Conservation (phyloP, 108 stramenopile species). For the Nitzschia sp. region DNA sequence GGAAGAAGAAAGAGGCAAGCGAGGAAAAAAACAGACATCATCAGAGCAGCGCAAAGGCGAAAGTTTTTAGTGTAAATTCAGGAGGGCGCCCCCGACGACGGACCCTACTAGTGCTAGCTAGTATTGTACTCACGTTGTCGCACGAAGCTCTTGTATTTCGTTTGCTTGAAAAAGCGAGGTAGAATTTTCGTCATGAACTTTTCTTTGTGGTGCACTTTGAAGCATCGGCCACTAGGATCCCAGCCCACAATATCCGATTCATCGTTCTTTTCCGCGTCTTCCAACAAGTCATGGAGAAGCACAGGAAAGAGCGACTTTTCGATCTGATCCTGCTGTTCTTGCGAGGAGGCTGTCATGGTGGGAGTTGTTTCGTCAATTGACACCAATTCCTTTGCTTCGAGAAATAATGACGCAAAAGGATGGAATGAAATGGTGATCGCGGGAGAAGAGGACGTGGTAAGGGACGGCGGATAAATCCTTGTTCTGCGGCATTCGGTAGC, state of each 20-base stretch:
- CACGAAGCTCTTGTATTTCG: conserved; percentile 53
- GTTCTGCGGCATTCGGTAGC: too few relatives aligned
- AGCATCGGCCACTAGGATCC: conserved; percentile 53
- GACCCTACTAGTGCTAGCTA: too few relatives aligned
- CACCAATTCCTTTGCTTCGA: too few relatives aligned
- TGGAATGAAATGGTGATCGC: too few relatives aligned
- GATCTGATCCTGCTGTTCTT: neutral
- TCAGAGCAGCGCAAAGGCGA: too few relatives aligned
- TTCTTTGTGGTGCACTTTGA: conserved; percentile 57
- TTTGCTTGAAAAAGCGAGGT: conserved; percentile 64
- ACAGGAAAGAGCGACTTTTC: conserved; percentile 18
- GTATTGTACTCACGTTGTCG: conserved; percentile 46
- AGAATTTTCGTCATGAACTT: conserved; percentile 58
- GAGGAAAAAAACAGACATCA: too few relatives aligned
- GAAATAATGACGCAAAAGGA: too few relatives aligned
- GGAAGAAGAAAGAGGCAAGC: too few relatives aligned
- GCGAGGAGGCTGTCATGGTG: neutral
- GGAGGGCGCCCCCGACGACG: too few relatives aligned
- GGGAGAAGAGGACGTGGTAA: too few relatives aligned
- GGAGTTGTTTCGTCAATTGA: neutral
- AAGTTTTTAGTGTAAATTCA: too few relatives aligned
- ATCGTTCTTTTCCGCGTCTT: conserved; percentile 15
- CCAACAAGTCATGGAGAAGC: conserved; percentile 32
- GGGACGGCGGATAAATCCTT: too few relatives aligned
- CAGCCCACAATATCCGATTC: conserved; percentile 46